Evolutionary conservation across 2,329 filamentous ascomycete species (phyloP).

Genomic region (Nectriaceae sp.): DNA sequence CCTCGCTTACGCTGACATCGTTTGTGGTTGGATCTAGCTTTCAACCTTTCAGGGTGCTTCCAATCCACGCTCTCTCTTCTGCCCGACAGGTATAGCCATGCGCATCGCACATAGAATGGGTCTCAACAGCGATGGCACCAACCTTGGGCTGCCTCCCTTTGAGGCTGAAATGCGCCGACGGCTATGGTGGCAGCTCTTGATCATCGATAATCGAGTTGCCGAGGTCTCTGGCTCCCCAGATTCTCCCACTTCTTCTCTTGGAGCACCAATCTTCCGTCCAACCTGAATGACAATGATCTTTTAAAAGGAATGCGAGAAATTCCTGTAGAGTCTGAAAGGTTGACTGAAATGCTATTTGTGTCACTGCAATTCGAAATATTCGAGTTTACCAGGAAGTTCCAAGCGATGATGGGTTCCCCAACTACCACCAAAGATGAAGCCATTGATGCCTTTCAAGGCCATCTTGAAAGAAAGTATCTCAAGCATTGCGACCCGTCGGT

Average conservation of each 20-base stretch:
- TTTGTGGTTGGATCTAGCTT: not conserved
- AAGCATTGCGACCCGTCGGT: not conserved
- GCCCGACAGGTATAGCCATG: conserved; percentile 47
- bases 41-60: not conserved
- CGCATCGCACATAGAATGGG: conserved; percentile 57
- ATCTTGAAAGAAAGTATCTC: not conserved
- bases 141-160: conserved; percentile 37
- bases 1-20: not conserved
- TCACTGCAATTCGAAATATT: not conserved
- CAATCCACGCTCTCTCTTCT: not conserved
- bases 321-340: not conserved
- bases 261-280: conserved; percentile 2
- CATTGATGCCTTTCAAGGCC: not conserved
- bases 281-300: conserved; percentile 7
- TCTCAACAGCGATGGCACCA: conserved; percentile 48
- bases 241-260: not conserved
- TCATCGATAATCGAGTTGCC: conserved; percentile 35
- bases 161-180: conserved; percentile 57
- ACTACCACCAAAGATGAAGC: not conserved
- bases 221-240: conserved; percentile 23
- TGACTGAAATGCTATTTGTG: conserved; percentile 1
- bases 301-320: conserved; percentile 1
- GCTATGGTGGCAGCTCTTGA: conserved; percentile 54
- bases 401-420: not conserved
- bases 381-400: not conserved